A percentile compares a stretch with the other conserved stretches of the same genome.
These are phyloP conservation scores for Entophlyctis helioformis DNA, from an alignment of 192 early-diverging fungal species.

Conservation along the genomic window DNA sequence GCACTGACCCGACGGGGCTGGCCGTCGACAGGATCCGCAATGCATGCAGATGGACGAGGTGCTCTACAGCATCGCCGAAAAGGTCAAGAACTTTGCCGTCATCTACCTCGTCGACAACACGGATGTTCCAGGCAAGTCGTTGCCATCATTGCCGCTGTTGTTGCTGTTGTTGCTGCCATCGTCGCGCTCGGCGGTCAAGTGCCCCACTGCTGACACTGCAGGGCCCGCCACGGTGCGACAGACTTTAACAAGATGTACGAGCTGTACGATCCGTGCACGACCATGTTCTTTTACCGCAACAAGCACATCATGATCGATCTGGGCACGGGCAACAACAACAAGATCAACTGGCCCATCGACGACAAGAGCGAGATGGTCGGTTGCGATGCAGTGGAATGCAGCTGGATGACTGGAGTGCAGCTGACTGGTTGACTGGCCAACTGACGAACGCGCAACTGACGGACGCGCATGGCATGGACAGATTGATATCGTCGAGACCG, in stretches of 20 bases:
- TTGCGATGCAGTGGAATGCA: conserved; percentile 20
- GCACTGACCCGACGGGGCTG: too few relatives aligned
- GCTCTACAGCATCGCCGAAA: conserved; percentile 82
- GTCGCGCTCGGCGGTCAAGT: not conserved
- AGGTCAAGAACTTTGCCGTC: conserved; percentile 97
- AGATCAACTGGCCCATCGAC: conserved; percentile 92
- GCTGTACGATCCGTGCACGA: conserved; percentile 94
- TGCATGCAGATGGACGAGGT: conserved; percentile 99
- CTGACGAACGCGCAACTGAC: not conserved
- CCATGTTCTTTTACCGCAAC: conserved; percentile 76
- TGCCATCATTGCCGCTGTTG: too few relatives aligned
- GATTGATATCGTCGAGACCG: conserved; percentile 31
- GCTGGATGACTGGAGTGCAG: too few relatives aligned
- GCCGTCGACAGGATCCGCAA: conserved; percentile 59
- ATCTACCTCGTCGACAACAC: conserved; percentile 93
- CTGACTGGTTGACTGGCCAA: not conserved
- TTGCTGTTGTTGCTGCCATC: too few relatives aligned
- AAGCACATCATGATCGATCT: conserved; percentile 96
- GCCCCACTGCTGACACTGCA: too few relatives aligned
- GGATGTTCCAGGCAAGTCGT: conserved; percentile 66
- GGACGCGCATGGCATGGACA: not conserved
- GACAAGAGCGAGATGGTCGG: conserved; percentile 94
- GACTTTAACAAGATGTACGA: conserved; percentile 88
- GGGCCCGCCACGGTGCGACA: too few relatives aligned
- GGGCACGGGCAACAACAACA: conserved; percentile 99